These are phyloP conservation scores for Inga oerstediana DNA, from an alignment of 306 rosid species.

Conservation along the genomic window DNA sequence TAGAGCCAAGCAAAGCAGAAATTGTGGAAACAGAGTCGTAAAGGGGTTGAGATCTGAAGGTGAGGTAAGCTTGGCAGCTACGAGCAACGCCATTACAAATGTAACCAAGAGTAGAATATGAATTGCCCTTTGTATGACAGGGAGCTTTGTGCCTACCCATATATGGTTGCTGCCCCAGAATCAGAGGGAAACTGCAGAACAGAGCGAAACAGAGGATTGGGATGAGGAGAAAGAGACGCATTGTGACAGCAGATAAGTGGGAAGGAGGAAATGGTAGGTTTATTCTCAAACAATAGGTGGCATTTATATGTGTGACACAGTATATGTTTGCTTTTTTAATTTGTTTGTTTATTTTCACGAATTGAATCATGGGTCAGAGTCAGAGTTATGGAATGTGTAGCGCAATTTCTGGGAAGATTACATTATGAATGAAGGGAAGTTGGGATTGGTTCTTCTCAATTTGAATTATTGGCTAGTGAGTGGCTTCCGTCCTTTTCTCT, in stretches of 20 bases:
- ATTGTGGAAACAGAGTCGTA: conserved; percentile 66
- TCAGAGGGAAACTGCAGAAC: conserved; percentile 32
- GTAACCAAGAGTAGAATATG: conserved; percentile 69
- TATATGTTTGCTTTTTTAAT: not conserved
- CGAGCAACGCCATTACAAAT: conserved; percentile 57
- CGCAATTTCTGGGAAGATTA: conserved; percentile 37
- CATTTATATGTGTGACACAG: not conserved
- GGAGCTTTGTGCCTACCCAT: conserved; percentile 38
- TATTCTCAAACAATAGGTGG: not conserved
- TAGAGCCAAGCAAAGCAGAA: conserved; percentile 55
- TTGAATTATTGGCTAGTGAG: conserved; percentile 16
- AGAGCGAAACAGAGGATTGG: conserved; percentile 31
- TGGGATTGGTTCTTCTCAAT: not conserved
- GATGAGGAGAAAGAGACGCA: conserved; percentile 44
- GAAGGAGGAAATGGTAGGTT: conserved; percentile 1
- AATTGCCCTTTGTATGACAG: conserved; percentile 42
- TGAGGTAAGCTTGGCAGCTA: conserved; percentile 79
- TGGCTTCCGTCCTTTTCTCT: too few species aligned
- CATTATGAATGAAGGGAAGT: not conserved
- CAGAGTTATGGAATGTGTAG: not conserved
- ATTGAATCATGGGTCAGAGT: conserved; percentile 1
- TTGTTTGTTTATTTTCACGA: not conserved
- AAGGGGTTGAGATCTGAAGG: conserved; percentile 72
- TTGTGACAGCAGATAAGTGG: conserved; percentile 32
- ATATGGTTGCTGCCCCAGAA: conserved; percentile 74